phyloP scores from a whole-genome alignment of 2,329 filamentous ascomycete species.

The Hortaea sp. region DNA sequence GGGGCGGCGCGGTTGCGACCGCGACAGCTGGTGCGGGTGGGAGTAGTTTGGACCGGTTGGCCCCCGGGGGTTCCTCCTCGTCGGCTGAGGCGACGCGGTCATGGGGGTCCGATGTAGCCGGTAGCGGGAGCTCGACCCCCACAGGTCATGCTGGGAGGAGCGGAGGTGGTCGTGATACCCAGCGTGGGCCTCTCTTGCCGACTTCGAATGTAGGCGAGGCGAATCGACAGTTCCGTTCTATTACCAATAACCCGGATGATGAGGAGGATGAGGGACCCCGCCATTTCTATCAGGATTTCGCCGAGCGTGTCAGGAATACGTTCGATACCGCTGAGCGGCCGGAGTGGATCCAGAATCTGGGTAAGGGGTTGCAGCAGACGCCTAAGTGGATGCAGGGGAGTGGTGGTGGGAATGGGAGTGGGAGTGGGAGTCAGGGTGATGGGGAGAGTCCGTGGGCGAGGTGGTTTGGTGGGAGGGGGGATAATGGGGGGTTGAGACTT shows the following conservation, averaged over 20 bases:
- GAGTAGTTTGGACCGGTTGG: conserved; percentile 19
- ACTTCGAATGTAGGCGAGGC: conserved; percentile 11
- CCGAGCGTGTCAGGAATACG: conserved; percentile 82
- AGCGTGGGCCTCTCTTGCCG: conserved; percentile 1
- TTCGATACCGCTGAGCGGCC: conserved; percentile 75
- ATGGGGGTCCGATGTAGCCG: background rate
- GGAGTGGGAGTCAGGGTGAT: conserved; percentile 2
- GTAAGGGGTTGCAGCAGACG: conserved; percentile 54
- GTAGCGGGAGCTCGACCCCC: background rate
- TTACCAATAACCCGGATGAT: conserved; percentile 34
- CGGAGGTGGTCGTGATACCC: background rate
- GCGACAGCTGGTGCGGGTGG: conserved; percentile 23
- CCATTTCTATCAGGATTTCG: conserved; percentile 73
- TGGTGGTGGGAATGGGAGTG: conserved; percentile 8
- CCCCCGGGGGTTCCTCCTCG: conserved; percentile 2
- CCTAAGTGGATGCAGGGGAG: conserved; percentile 68
- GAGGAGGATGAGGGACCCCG: conserved; percentile 52
- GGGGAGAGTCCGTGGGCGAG: conserved; percentile 11
- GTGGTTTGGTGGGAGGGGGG: conserved; percentile 25
- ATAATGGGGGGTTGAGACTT: conserved; percentile 22
- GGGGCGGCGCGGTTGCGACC: conserved; percentile 24
- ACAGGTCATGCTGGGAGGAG: background rate
- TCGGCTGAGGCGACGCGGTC: background rate
- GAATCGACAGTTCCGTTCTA: conserved; percentile 21
- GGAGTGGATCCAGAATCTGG: conserved; percentile 59